A percentile compares a stretch with the other conserved stretches of the same genome.
phyloP scores from a whole-genome alignment of 2,329 filamentous ascomycete genomes.

The Arthrobotrys entomopaga region DNA sequence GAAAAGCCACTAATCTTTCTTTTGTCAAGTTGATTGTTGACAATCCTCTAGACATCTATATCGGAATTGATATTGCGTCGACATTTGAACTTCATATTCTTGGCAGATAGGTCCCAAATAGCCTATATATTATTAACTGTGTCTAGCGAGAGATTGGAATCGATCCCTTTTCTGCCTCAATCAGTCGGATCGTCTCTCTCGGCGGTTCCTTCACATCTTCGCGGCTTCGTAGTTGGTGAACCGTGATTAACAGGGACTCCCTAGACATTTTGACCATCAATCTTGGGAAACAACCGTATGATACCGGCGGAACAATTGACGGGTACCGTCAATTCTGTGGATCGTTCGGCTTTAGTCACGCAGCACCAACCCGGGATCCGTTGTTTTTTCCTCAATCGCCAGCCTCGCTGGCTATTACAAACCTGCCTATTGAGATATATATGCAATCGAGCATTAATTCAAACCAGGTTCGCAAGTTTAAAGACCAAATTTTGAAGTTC shows the following conservation, averaged over 20 bases:
- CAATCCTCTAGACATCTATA: too few species aligned
- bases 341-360: constrained; percentile 33
- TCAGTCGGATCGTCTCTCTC: constrained; percentile 15
- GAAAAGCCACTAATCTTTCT: too few species aligned
- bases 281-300: constrained; percentile 23
- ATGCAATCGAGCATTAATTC: too few species aligned
- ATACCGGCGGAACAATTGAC: constrained; percentile 29
- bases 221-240: constrained; percentile 46
- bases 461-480: too few species aligned
- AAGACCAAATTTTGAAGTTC: too few species aligned
- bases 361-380: constrained; percentile 30
- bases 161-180: constrained; percentile 38
- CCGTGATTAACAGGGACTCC: constrained; percentile 54
- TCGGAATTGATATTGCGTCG: too few species aligned
- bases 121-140: constrained; percentile 5
- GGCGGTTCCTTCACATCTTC: constrained; percentile 21
- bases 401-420: too few species aligned
- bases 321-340: constrained; percentile 10
- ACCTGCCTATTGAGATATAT: too few species aligned
- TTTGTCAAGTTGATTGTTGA: too few species aligned
- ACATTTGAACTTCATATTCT: neutral
- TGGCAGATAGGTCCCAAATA: constrained; percentile 21
- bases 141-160: constrained; percentile 35
- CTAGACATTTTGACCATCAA: constrained; percentile 28
- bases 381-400: too few species aligned